Base-by-base conservation (phyloP, 2,329 filamentous ascomycete species). In the Phialemonium atrogriseum region DNA sequence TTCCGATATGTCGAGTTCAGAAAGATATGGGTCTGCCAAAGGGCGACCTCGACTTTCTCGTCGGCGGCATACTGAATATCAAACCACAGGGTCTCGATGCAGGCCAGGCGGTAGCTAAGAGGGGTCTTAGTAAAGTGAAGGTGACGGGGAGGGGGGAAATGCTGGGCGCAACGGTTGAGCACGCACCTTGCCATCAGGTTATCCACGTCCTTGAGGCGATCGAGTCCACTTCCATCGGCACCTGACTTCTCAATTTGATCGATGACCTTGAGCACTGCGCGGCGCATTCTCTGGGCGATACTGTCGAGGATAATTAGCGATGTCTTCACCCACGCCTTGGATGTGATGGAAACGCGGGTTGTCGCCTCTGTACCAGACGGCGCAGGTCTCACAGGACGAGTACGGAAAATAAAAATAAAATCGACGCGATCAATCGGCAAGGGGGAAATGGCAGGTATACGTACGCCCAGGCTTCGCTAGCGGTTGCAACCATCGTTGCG, bases 1-100 rank as follows among this genome's bases (percentile, higher is more conserved):
- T 77, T 80, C 49, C 84, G 75, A 60, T 89, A 94, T 50, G 80
- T 77, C 45, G 67, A 70, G 52, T 91, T 93, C 54, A 94, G 77
- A 45, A 74, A 71, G 39, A 73, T 70, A 57, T 96, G 89, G 32
- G 76, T 71, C 38, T 76, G 67, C 89, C 89, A 96, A 27, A 96
- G 70, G 38, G 67, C 70, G 36, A 64, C 58, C 54, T 94, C 86
- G 32, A 81, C 70, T 35, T 76, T 69, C 40, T 77, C 68, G 40
- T 65, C 62, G 38, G 64, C 67, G 30, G 80, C 77, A 58, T 72
- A 76, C 41, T 74, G 64, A 49, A 84, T 77, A 55, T 94, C 79
- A 51, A 71, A 60, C 50, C 86, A 83, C 37, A 89, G 77, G 35
- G 77, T 73, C 42, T 72, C 69, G 51, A 88, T 77, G 52, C 80